Evolutionary conservation across 768 basidiomycete species (phyloP), one percentile per base, ranked within the genome.

Genomic region (Psilocybe azurescens): DNA sequence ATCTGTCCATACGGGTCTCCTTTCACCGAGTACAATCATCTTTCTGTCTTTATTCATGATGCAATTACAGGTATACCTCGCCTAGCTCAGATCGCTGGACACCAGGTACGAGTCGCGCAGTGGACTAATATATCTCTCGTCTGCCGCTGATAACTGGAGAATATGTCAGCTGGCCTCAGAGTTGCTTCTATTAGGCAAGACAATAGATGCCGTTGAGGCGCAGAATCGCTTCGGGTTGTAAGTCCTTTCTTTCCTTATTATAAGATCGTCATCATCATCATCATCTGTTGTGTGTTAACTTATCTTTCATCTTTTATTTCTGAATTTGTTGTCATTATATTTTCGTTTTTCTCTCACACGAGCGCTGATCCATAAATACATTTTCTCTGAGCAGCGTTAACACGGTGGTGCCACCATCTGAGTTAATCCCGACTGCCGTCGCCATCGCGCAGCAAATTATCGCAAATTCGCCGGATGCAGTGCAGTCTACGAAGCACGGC

Each of bases 401-500:
- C 74, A 69, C 76, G 55, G 81, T 94, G 9, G 91, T 91, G 1
- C 83, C 87, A 9, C 71, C 78, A 39, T 67, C 77, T 0, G 69
- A 86, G 47, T 83, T 93, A 2, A 67, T 94, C 10, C 65, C 83
- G 5, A 79, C 86, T 7, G 93, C 93, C 2, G 73, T 94, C 30
- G 75, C 77, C 3, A 73, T 86, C 59, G 93, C 94, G 2, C 74
- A 79, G 56, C 76, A 83, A 57, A 87, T 94, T 63, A 74, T 74
- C 14, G 69, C 70, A 24, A 91, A 90, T 67, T 93, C 91, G 1
- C 94, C 93, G 0, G 94, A 94, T 71, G 81, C 93, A 0, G 88
- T 94, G 1, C 89, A 90, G 65, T 81, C 84, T 50, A 89, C 91
- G 2, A 95, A 94, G 72, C 78, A 81, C n/a, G 89, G 82, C 1